Conservation (phyloP, 768 basidiomycete species). For the Tephrocybe sp. region DNA sequence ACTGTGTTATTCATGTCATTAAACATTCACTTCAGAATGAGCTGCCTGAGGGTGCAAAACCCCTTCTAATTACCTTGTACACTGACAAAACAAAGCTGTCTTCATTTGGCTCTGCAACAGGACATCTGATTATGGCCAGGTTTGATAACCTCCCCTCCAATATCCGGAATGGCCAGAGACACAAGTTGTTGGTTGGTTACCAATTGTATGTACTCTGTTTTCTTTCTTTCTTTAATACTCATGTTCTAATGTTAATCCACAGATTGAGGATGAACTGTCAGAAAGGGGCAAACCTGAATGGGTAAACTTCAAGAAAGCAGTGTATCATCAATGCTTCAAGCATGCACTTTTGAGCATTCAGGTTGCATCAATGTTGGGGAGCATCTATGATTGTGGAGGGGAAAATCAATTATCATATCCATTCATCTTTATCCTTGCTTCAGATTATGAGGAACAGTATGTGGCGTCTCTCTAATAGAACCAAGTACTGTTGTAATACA, state of each 20-base stretch:
- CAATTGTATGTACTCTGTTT: not conserved
- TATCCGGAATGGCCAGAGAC: slow-evolving; percentile 33
- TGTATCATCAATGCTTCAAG: slow-evolving; percentile 27
- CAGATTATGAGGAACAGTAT: slow-evolving; percentile 36
- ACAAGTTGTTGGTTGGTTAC: slow-evolving; percentile 7
- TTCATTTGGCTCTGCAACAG: slow-evolving; percentile 32
- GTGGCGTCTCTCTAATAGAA: slow-evolving; percentile 3
- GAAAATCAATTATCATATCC: slow-evolving; percentile 21
- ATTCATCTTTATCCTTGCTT: slow-evolving; percentile 25
- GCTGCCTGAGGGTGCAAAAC: not conserved
- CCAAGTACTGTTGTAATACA: not conserved
- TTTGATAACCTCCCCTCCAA: slow-evolving; percentile 28
- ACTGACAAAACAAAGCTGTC: slow-evolving; percentile 38
- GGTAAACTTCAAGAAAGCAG: slow-evolving; percentile 20
- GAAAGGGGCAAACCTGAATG: slow-evolving; percentile 22
- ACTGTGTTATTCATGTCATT: not conserved
- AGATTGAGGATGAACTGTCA: slow-evolving; percentile 22
- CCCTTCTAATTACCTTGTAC: slow-evolving; percentile 32
- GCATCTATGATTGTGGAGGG: slow-evolving; percentile 13
- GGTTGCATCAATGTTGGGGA: slow-evolving; percentile 11
- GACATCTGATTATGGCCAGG: slow-evolving; percentile 33
- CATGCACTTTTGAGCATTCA: slow-evolving; percentile 18
- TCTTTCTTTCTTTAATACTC: not conserved
- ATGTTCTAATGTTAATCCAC: not conserved
- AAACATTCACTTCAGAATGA: not conserved